Percentiles rank a stretch among this genome's conserved stretches.
Conservation (phyloP, 1,284 basidiomycete species). For the Trichosporon ovoides region DNA sequence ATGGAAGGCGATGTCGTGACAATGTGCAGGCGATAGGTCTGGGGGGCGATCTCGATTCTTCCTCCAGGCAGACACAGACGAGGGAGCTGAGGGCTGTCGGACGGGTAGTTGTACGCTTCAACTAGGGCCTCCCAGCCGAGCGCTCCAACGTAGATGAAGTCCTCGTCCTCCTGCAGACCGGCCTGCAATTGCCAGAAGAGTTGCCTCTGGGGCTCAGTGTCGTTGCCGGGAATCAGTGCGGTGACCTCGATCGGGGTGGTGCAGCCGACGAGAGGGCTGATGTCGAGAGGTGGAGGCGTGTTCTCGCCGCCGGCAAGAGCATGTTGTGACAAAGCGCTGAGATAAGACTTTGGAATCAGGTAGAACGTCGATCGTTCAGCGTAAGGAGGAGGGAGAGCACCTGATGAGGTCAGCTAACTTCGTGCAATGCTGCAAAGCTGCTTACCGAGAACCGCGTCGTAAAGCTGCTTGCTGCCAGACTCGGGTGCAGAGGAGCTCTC, state of each 20-base stretch:
- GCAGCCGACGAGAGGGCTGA: constrained; percentile 25
- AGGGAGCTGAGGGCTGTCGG: constrained; percentile 50
- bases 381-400: constrained; percentile 34
- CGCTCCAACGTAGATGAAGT: constrained; percentile 71
- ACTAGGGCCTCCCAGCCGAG: constrained; percentile 66
- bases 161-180: constrained; percentile 60
- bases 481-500: not conserved
- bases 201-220: constrained; percentile 6
- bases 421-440: no score
- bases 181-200: constrained; percentile 38
- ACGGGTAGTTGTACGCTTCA: constrained; percentile 21
- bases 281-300: constrained; percentile 21
- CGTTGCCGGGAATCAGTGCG: constrained; percentile 23
- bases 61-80: constrained; percentile 51
- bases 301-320: constrained; percentile 21
- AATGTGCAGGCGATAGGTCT: constrained; percentile 59
- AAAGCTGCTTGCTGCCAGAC: not conserved
- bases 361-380: constrained; percentile 32
- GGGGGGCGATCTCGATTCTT: constrained; percentile 70
- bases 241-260: constrained; percentile 22
- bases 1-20: constrained; percentile 20
- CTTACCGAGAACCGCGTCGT: no score
- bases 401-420: constrained; percentile 22
- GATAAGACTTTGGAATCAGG: constrained; percentile 35
- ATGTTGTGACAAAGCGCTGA: constrained; percentile 29